These are phyloP conservation scores for Tolypocladium endophyticum DNA, from an alignment of 2,329 filamentous ascomycete genomes.

Conservation along the genomic window DNA sequence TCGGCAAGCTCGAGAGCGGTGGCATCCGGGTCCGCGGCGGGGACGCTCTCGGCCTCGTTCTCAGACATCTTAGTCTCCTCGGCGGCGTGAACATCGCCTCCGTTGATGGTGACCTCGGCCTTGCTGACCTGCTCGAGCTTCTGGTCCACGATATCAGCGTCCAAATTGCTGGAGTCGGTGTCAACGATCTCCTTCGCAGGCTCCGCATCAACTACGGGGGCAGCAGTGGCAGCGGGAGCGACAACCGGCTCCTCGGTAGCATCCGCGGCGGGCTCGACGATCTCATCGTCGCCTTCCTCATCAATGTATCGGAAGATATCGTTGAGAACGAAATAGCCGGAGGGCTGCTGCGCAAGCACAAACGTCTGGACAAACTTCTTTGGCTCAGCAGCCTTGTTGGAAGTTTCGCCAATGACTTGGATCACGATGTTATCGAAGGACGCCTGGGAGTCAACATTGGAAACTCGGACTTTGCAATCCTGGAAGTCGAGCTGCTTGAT, in stretches of 20 bases:
- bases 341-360: conserved; percentile 88
- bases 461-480: conserved; percentile 95
- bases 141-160: conserved; percentile 53
- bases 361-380: conserved; percentile 98
- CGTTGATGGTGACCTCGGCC: conserved; percentile 21
- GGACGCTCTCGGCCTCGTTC: conserved; percentile 21
- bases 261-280: conserved; percentile 23
- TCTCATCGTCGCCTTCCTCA: conserved; percentile 68
- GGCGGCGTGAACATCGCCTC: conserved; percentile 16
- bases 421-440: conserved; percentile 92
- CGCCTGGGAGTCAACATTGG: conserved; percentile 93
- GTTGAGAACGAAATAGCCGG: conserved; percentile 96
- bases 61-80: conserved; percentile 28
- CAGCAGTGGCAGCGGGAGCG: conserved; percentile 13
- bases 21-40: conserved; percentile 35
- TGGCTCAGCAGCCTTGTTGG: conserved; percentile 81
- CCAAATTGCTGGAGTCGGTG: conserved; percentile 17
- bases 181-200: conserved; percentile 25
- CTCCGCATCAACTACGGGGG: conserved; percentile 17
- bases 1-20: conserved; percentile 41
- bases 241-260: conserved; percentile 14
- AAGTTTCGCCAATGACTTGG: conserved; percentile 95
- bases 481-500: conserved; percentile 91
- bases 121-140: conserved; percentile 58
- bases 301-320: conserved; percentile 94